A percentile compares a stretch with the other conserved stretches of the same genome.
These are phyloP conservation scores for Tetrahymena elliotti DNA, from an alignment of 73 alveolate genomes.

Conservation along the genomic window DNA sequence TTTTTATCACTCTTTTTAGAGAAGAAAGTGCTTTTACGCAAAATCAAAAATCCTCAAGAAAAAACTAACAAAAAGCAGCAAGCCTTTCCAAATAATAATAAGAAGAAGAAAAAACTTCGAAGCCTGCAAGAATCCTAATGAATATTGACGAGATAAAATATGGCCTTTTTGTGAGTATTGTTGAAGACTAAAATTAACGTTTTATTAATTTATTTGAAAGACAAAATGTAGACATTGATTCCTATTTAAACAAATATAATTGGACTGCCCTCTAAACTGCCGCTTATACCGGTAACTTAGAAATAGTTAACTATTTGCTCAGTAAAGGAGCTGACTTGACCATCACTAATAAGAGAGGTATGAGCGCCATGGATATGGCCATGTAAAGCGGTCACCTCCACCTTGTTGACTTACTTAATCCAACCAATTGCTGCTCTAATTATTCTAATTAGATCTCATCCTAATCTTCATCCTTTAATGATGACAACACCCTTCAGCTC, in stretches of 20 bases:
- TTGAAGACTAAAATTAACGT: neutral
- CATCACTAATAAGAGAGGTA: neutral
- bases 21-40: neutral
- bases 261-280: neutral
- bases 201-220: neutral
- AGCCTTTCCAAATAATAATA: neutral
- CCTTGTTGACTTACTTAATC: neutral
- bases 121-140: neutral
- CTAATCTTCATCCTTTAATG: neutral
- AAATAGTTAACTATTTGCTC: neutral
- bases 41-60: neutral
- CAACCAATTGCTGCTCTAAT: neutral
- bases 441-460: neutral
- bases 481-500: neutral
- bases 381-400: neutral
- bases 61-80: neutral
- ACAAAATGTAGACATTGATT: neutral
- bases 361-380: slow-evolving; percentile 2
- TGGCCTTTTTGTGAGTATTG: neutral
- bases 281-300: neutral
- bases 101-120: neutral
- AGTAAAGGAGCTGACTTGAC: slow-evolving; percentile 1
- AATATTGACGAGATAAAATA: neutral
- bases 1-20: neutral
- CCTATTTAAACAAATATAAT: neutral